A percentile compares a stretch with the other conserved stretches of the same genome.
These are phyloP conservation scores for Austroboletus olivaceoglutinosus DNA, from an alignment of 1,284 basidiomycete species.

Conservation along the genomic window DNA sequence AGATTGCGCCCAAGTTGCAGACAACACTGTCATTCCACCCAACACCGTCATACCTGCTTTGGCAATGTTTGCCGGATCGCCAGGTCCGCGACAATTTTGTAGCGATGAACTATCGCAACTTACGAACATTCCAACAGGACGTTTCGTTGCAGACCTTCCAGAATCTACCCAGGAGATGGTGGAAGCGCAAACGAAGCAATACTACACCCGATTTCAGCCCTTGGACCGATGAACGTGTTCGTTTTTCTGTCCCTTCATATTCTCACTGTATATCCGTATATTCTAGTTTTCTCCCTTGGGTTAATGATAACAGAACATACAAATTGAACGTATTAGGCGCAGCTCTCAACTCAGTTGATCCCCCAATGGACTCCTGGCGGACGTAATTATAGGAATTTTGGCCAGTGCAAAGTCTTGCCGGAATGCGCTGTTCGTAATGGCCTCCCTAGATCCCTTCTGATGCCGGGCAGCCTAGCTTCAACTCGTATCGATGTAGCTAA, in stretches of 20 bases:
- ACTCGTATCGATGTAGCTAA: background rate
- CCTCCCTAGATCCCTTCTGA: background rate
- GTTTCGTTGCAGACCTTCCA: conserved; percentile 79
- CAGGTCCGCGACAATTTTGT: conserved; percentile 51
- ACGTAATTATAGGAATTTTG: too few relatives aligned
- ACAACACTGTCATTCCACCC: conserved; percentile 87
- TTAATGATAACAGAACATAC: background rate
- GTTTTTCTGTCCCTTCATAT: background rate
- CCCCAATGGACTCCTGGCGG: background rate
- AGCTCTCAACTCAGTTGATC: background rate
- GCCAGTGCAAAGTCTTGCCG: too few relatives aligned
- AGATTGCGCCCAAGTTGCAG: conserved; percentile 86
- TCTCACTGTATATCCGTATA: conserved; percentile 6
- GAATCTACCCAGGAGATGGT: conserved; percentile 86
- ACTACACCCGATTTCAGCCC: conserved; percentile 66
- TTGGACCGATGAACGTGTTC: conserved; percentile 34
- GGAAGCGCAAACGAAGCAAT: conserved; percentile 76
- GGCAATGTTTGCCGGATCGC: conserved; percentile 85
- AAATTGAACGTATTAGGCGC: background rate
- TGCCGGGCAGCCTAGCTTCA: background rate
- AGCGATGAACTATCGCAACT: conserved; percentile 1
- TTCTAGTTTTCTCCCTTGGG: background rate
- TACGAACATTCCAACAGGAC: conserved; percentile 47
- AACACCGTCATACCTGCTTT: conserved; percentile 92
- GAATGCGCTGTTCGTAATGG: too few relatives aligned